phyloP scores from a whole-genome alignment of 106 monocot genomes.

The Phalaenopsis equestris region DNA sequence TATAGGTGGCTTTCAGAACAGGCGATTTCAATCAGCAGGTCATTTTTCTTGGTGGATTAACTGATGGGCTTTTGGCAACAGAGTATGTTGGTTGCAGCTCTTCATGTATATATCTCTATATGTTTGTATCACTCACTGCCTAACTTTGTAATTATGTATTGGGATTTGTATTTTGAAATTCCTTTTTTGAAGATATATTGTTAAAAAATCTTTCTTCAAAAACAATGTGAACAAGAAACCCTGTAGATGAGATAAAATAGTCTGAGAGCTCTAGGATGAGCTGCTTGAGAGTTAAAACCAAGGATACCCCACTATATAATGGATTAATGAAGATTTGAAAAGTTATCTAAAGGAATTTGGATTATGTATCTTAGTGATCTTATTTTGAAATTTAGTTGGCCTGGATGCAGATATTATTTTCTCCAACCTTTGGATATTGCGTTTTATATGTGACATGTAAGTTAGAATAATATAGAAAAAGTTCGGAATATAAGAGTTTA shows the following conservation, averaged over 20 bases:
- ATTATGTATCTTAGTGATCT: neutral
- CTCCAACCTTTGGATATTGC: too few species aligned
- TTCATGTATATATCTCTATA: neutral
- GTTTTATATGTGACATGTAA: neutral
- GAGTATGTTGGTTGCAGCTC: slow-evolving; percentile 44
- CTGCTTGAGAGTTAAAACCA: neutral
- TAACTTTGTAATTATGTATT: neutral
- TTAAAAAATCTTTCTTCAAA: neutral
- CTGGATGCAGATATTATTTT: neutral
- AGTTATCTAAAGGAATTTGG: neutral
- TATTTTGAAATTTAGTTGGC: neutral
- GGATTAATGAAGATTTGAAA: neutral
- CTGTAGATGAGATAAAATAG: neutral
- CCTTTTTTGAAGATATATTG: neutral
- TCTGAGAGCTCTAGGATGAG: neutral
- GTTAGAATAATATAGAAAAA: neutral
- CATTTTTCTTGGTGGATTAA: slow-evolving; percentile 91
- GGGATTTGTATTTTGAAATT: neutral
- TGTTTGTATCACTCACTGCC: neutral
- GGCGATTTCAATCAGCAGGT: slow-evolving; percentile 96
- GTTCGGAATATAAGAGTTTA: neutral
- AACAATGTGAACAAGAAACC: neutral
- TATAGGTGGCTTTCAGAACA: slow-evolving; percentile 87
- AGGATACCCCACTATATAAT: neutral
- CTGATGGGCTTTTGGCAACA: slow-evolving; percentile 89